Conservation (phyloP, 768 basidiomycete genomes). For the Cyathus striatus region DNA sequence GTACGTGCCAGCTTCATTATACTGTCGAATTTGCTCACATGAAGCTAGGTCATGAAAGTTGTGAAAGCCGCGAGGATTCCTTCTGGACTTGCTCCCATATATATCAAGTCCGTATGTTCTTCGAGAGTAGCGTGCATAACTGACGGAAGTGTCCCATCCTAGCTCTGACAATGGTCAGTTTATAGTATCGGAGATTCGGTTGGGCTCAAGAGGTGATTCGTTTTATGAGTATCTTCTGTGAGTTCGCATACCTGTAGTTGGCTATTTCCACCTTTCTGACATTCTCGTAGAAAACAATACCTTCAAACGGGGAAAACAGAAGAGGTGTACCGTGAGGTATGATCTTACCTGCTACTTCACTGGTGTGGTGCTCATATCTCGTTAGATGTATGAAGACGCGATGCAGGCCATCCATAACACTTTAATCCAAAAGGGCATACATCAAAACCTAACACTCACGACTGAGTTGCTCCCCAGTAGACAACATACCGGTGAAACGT, state of each 20-base stretch:
- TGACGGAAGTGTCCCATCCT: constrained; percentile 16
- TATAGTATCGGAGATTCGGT: constrained; percentile 68
- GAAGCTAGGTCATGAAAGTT: constrained; percentile 52
- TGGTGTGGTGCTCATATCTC: not conserved
- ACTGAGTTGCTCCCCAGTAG: constrained; percentile 71
- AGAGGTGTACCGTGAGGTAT: constrained; percentile 68
- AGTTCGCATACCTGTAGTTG: constrained; percentile 13
- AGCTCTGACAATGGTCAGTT: constrained; percentile 33
- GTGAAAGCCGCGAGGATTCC: constrained; percentile 56
- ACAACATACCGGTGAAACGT: constrained; percentile 28
- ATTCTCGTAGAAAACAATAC: constrained; percentile 59
- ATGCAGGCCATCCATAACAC: constrained; percentile 77
- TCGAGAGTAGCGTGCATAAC: not conserved
- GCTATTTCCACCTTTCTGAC: not conserved
- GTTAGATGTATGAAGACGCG: constrained; percentile 81
- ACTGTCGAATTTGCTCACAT: not conserved
- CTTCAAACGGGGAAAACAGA: constrained; percentile 83
- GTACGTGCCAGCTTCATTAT: constrained; percentile 26
- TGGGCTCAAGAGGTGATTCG: constrained; percentile 92
- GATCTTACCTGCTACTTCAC: not conserved
- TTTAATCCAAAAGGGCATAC: constrained; percentile 60
- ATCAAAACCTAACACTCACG: constrained; percentile 64
- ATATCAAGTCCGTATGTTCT: constrained; percentile 56
- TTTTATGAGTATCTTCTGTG: constrained; percentile 91
- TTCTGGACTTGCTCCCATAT: constrained; percentile 79